phyloP scores from a whole-genome alignment of 345 rosid species.

The Mallotus nudiflorus region DNA sequence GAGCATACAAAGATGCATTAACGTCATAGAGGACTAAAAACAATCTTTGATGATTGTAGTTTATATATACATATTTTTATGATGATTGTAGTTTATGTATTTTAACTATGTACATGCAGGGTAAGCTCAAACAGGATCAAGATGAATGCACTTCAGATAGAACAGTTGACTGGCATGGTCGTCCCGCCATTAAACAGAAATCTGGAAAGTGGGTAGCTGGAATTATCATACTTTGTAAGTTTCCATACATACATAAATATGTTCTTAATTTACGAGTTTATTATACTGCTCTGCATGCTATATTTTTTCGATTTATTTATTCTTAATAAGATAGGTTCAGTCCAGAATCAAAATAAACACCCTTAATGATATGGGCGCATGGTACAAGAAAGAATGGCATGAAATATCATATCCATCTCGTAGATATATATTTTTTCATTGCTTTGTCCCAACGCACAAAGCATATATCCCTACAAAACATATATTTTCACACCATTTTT shows the following conservation, averaged over 20 bases:
- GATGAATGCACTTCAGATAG: slow-evolving; percentile 70
- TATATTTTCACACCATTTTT: no score
- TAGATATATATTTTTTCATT: no score
- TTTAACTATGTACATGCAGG: background rate
- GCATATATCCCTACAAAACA: background rate
- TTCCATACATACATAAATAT: no score
- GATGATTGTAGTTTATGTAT: background rate
- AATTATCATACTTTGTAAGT: slow-evolving; percentile 71
- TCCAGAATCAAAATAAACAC: slow-evolving; percentile 5
- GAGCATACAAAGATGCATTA: background rate
- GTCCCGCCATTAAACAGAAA: slow-evolving; percentile 56
- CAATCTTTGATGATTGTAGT: background rate
- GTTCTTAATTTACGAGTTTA: background rate
- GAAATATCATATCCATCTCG: background rate
- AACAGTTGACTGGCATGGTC: slow-evolving; percentile 68
- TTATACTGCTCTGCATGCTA: background rate
- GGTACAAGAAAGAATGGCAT: background rate
- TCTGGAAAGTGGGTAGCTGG: slow-evolving; percentile 89
- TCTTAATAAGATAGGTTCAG: background rate
- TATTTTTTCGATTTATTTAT: no score
- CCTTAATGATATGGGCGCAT: slow-evolving; percentile 1
- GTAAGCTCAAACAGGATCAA: slow-evolving; percentile 42
- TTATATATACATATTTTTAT: background rate
- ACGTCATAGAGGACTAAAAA: background rate
- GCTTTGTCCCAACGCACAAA: slow-evolving; percentile 23